Evolutionary conservation across 2,329 filamentous ascomycete genomes (phyloP), one percentile per base, ranked within the genome.

Genomic region (Colletotrichum acutatum): DNA sequence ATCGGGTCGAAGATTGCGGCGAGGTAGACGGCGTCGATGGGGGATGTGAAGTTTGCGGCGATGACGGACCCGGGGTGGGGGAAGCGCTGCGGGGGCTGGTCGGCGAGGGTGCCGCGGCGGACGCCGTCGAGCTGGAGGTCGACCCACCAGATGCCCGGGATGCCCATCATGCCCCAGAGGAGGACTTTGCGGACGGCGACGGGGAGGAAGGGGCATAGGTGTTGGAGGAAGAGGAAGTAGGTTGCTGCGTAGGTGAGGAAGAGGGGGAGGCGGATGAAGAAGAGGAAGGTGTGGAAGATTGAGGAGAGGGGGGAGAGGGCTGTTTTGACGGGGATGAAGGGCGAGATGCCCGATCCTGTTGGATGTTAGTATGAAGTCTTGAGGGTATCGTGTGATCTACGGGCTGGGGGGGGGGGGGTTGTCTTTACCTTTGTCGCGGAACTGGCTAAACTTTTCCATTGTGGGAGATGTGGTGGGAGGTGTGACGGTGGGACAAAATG

Each of bases 51-150:
- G 74, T 95, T 97, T 64, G 94, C 93, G 61, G 95, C 95, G 78
- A 99, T 97, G 77, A 99, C 88, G 68, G 92, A 93, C 59, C 93
- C 91, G 5, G 92, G 90, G 68, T 93, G 90, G 1, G 97, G 97
- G 22, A 98, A 90, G 53, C 94, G 91, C 72, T 91, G 87, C 69
- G 88, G 85, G 52, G 93, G 91, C 78, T 95, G 92, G 78, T 93
- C 92, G 59, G 93, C 92, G 37, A 97, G 87, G 30, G 93, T 95
- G 84, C 97, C 97, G 84, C 95, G 94, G 84, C 94, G 95, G 66
- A 99, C 97, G 71, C 96, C 96, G 81, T 99, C 97, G 76, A 99
- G 94, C 82, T 98, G 96, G n/a, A 99, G 86, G 83, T 99, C 97
- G 69, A 98, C 92, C 96, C 96, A 98, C 95, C 95, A 98, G 71